Evolutionary conservation across 164 flowering plant species (phyloP), one percentile per base, ranked within the genome.

Genomic region (Dillenia suffruticosa): DNA sequence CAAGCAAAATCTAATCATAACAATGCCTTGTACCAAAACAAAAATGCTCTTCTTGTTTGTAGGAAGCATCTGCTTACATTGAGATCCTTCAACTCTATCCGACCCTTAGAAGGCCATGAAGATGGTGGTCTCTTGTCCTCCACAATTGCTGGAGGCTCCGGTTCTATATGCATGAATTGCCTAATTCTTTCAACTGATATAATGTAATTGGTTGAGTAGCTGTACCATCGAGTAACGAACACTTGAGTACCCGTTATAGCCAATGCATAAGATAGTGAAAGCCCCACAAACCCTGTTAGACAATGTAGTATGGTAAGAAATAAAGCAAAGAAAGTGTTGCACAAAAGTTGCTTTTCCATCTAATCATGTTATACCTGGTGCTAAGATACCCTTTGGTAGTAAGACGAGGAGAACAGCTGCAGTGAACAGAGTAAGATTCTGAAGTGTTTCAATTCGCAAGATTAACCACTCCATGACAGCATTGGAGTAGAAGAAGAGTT

Each of bases 161-260:
- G 58, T 22, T 90, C 85, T 44, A 93, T 72, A 59, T 82, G 62
- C 86, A 88, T 88, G 72, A 79, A 90, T 66, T 93, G 97, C 58
- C 88, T 87, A 63, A 93, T 85, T 59, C 98, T 70, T 61, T 93
- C 97, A n/a, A 87, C 89, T 2, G 97, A 93, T 26, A 90, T 69
- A 6, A 88, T 78, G 65, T 79, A 83, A 71, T 92, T 93, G 45
- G 84, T 70, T 58, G 87, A 75, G 70, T 61, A 78, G 74, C 96
- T 81, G 49, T 85, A 76, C 88, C 88, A 90, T 57, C 85, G 62
- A 43, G 81, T 76, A 63, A 79, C 2, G 63, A 88, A 85, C 51
- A 85, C 78, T 60, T 85, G 96, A 4, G 86, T 65, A 1, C 68
- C 46, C 1, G 89, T 81, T 46, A 92, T 61, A 26, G 85, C 47